Evolutionary conservation across 306 rosid species (phyloP).

Genomic region (Astragalus glycyphyllos): DNA sequence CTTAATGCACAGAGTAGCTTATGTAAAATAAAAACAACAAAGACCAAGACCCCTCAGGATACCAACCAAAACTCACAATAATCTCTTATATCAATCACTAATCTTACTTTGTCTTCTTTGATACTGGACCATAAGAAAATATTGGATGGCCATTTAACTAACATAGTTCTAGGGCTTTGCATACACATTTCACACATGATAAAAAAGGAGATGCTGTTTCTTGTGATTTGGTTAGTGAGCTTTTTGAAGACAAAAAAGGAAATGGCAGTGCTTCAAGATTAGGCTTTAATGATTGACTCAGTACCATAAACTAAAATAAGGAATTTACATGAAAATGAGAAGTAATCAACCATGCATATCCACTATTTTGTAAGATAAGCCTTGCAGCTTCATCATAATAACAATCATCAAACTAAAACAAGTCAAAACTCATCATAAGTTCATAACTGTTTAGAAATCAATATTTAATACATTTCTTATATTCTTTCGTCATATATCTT

Average conservation of each 20-base stretch:
- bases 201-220: neutral
- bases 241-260: neutral
- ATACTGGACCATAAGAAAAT: slow-evolving; percentile 8
- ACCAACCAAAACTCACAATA: slow-evolving; percentile 22
- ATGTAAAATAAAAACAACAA: slow-evolving; percentile 17
- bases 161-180: slow-evolving; percentile 1
- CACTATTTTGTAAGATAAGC: slow-evolving; percentile 8
- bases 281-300: slow-evolving; percentile 1
- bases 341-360: slow-evolving; percentile 11
- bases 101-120: slow-evolving; percentile 16
- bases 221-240: neutral
- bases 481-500: slow-evolving; percentile 12
- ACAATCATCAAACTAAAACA: slow-evolving; percentile 20
- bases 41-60: neutral
- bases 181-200: slow-evolving; percentile 7
- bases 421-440: neutral
- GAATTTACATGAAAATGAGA: slow-evolving; percentile 11
- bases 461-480: neutral
- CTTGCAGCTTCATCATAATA: slow-evolving; percentile 11
- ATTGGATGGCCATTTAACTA: slow-evolving; percentile 6
- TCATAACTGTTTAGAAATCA: neutral
- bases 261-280: neutral
- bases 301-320: slow-evolving; percentile 9
- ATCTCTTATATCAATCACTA: slow-evolving; percentile 10
- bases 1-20: slow-evolving; percentile 16